phyloP scores from a whole-genome alignment of 352 stramenopile species.

The Phytopythium cucurbitacearum region DNA sequence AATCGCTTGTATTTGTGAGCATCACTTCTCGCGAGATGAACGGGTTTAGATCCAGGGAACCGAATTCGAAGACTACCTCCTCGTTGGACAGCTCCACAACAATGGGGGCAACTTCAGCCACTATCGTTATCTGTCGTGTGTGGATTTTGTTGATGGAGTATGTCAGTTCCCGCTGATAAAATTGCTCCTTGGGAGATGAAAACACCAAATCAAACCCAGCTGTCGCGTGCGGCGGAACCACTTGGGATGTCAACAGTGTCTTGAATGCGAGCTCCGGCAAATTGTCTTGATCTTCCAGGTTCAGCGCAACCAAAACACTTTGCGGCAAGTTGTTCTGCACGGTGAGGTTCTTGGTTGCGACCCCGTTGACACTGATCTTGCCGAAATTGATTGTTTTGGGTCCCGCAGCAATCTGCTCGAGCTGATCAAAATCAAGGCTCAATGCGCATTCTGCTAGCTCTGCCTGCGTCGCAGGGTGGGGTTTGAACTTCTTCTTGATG shows the following conservation, averaged over 20 bases:
- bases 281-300: slow-evolving; percentile 27
- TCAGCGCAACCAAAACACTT: slow-evolving; percentile 73
- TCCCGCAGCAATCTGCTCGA: slow-evolving; percentile 58
- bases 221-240: slow-evolving; percentile 71
- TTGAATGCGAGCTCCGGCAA: slow-evolving; percentile 57
- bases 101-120: slow-evolving; percentile 89
- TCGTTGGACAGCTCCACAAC: slow-evolving; percentile 56
- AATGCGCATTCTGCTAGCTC: slow-evolving; percentile 84
- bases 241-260: slow-evolving; percentile 65
- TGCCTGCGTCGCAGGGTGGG: slow-evolving; percentile 79
- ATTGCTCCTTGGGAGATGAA: slow-evolving; percentile 61
- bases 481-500: slow-evolving; percentile 92
- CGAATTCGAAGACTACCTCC: slow-evolving; percentile 80
- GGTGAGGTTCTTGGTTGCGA: slow-evolving; percentile 71
- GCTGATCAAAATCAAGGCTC: slow-evolving; percentile 68
- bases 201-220: slow-evolving; percentile 92
- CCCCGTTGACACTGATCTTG: slow-evolving; percentile 83
- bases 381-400: slow-evolving; percentile 92
- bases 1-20: slow-evolving; percentile 91
- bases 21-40: slow-evolving; percentile 56
- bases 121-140: slow-evolving; percentile 74
- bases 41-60: slow-evolving; percentile 36
- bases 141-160: slow-evolving; percentile 87
- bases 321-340: slow-evolving; percentile 88
- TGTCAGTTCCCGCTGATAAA: slow-evolving; percentile 81